Evolutionary conservation across 768 basidiomycete genomes (phyloP).

Genomic region (Pulveroboletus sp.): DNA sequence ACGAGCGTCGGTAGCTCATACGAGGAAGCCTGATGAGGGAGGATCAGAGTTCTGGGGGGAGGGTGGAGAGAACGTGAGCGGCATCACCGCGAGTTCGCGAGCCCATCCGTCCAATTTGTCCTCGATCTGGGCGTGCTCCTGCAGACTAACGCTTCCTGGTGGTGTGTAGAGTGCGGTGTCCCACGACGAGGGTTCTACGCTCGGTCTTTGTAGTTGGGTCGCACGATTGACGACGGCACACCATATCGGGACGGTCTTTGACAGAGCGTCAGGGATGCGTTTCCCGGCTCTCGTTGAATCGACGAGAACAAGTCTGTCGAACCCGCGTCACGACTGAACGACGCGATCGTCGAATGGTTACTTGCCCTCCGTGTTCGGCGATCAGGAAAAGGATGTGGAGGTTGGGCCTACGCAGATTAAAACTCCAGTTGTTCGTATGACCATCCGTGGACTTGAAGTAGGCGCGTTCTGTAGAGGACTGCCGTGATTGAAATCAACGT

Average conservation of each 20-base stretch:
- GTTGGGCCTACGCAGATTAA: slow-evolving; percentile 81
- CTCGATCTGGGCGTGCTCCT: slow-evolving; percentile 82
- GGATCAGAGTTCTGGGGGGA: background rate
- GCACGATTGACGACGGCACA: slow-evolving; percentile 83
- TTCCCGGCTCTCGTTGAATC: slow-evolving; percentile 94
- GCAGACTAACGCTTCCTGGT: slow-evolving; percentile 58
- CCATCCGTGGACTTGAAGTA: slow-evolving; percentile 96
- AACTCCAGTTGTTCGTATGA: slow-evolving; percentile 79
- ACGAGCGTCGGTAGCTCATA: slow-evolving; percentile 59
- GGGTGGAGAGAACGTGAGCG: no score
- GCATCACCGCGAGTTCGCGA: slow-evolving; percentile 53
- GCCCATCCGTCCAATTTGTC: slow-evolving; percentile 65
- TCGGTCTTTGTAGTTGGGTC: slow-evolving; percentile 27
- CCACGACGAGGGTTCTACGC: slow-evolving; percentile 39
- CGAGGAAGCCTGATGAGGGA: slow-evolving; percentile 59
- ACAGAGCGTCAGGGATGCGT: slow-evolving; percentile 88
- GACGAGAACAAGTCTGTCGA: slow-evolving; percentile 68
- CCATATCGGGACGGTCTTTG: slow-evolving; percentile 94
- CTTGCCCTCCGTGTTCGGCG: slow-evolving; percentile 55
- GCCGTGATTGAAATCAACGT: background rate
- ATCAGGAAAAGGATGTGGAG: slow-evolving; percentile 68
- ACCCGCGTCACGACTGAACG: background rate
- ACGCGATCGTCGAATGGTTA: background rate
- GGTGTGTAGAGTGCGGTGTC: slow-evolving; percentile 65
- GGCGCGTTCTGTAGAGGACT: slow-evolving; percentile 34